A percentile compares a stretch with the other conserved stretches of the same genome.
These are phyloP conservation scores for Betula pendula DNA, from an alignment of 306 rosid genomes.

Conservation along the genomic window DNA sequence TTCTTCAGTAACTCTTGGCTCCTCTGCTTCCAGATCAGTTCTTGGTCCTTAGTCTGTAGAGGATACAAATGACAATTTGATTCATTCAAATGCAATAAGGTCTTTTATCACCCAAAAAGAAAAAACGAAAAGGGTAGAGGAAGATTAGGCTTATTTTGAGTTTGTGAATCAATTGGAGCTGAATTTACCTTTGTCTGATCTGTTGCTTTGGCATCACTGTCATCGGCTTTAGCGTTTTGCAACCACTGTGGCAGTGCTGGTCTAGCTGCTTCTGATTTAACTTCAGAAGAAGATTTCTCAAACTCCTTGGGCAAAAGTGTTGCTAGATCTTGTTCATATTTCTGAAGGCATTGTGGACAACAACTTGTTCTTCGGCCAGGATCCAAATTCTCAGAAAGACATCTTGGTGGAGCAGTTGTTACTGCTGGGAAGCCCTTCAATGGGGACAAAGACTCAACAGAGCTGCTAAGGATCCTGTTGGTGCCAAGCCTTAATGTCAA, in stretches of 20 bases:
- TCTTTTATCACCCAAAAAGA: neutral
- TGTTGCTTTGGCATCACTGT: slow-evolving; percentile 38
- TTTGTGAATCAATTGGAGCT: slow-evolving; percentile 14
- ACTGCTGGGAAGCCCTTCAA: slow-evolving; percentile 56
- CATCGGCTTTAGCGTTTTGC: slow-evolving; percentile 65
- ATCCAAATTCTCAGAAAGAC: slow-evolving; percentile 56
- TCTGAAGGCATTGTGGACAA: slow-evolving; percentile 68
- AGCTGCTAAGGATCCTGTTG: slow-evolving; percentile 75
- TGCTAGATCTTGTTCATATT: slow-evolving; percentile 59
- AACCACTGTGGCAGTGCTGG: slow-evolving; percentile 83
- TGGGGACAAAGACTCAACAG: slow-evolving; percentile 75
- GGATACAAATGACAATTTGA: slow-evolving; percentile 31
- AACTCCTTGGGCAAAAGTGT: slow-evolving; percentile 52
- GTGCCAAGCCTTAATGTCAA: slow-evolving; percentile 60
- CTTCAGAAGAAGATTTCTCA: slow-evolving; percentile 55
- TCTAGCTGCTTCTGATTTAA: slow-evolving; percentile 48
- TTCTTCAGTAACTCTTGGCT: slow-evolving; percentile 71
- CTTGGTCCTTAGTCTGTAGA: slow-evolving; percentile 47
- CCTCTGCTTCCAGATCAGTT: slow-evolving; percentile 52
- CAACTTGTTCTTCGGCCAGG: slow-evolving; percentile 49
- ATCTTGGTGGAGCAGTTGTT: slow-evolving; percentile 44
- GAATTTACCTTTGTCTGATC: slow-evolving; percentile 60
- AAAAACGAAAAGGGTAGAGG: neutral
- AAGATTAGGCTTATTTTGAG: neutral
- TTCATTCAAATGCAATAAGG: neutral